These are phyloP conservation scores for Tetrastigma voinierianum DNA, from an alignment of 164 flowering plant species.

Conservation along the genomic window DNA sequence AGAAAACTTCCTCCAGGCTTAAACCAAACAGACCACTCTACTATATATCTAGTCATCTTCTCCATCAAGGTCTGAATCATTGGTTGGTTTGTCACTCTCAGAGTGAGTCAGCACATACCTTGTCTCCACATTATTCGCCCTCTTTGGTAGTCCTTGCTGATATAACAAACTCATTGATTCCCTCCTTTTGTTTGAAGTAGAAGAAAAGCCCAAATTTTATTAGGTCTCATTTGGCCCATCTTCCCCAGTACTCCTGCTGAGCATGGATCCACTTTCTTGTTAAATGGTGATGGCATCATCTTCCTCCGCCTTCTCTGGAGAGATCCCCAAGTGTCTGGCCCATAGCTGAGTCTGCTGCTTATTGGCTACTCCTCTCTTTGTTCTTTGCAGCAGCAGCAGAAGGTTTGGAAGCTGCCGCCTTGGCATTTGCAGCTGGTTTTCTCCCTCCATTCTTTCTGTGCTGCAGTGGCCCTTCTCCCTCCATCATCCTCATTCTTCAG, in stretches of 20 bases:
- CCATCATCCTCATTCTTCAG: constrained; percentile 54
- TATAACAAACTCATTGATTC: constrained; percentile 6
- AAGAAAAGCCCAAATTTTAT: constrained; percentile 22
- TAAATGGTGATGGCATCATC: constrained; percentile 85
- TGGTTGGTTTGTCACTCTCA: constrained; percentile 45
- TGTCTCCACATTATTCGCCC: constrained; percentile 36
- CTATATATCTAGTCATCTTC: constrained; percentile 18
- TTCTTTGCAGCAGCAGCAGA: constrained; percentile 27
- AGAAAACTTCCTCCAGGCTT: no score
- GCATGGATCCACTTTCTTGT: constrained; percentile 80
- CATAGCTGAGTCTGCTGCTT: constrained; percentile 31
- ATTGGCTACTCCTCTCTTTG: constrained; percentile 46
- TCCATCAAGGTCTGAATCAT: constrained; percentile 53
- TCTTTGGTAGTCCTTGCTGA: constrained; percentile 48
- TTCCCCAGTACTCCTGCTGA: constrained; percentile 35
- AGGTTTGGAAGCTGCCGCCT: constrained; percentile 31
- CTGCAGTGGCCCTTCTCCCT: constrained; percentile 50
- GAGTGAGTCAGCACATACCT: constrained; percentile 73
- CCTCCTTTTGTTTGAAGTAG: constrained; percentile 25
- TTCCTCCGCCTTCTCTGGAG: constrained; percentile 86
- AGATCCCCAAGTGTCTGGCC: constrained; percentile 54
- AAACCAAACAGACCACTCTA: no score
- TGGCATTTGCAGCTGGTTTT: constrained; percentile 47
- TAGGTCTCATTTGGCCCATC: constrained; percentile 21
- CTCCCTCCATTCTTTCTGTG: constrained; percentile 50